A percentile compares a stretch with the other conserved stretches of the same genome.
These are phyloP conservation scores for Pterocarpus macrocarpus DNA, from an alignment of 306 rosid species.

Conservation along the genomic window DNA sequence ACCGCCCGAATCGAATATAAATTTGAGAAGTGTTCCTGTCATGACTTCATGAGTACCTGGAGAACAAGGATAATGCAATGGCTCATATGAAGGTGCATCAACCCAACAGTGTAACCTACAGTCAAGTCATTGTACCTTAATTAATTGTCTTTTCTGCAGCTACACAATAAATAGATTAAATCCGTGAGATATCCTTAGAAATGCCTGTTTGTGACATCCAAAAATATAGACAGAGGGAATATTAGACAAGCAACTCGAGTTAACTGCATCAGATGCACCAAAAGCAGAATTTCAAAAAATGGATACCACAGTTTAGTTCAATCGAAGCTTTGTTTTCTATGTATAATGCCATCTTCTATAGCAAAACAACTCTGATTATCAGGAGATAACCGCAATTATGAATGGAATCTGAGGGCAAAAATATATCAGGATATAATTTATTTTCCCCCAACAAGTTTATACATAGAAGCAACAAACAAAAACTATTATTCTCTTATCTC, in stretches of 20 bases:
- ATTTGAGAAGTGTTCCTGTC: not conserved
- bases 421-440: not conserved
- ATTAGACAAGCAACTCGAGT: not conserved
- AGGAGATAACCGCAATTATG: not conserved
- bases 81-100: not conserved
- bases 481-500: slow-evolving; percentile 36
- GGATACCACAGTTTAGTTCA: not conserved
- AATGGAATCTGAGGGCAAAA: not conserved
- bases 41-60: not conserved
- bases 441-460: slow-evolving; percentile 13
- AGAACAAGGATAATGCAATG: not conserved
- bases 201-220: not conserved
- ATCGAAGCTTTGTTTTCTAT: not conserved
- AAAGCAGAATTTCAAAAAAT: slow-evolving; percentile 2
- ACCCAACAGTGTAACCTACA: not conserved
- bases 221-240: not conserved
- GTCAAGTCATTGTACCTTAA: not conserved
- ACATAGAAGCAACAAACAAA: slow-evolving; percentile 11
- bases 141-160: slow-evolving; percentile 10
- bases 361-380: slow-evolving; percentile 2
- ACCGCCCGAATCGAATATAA: not conserved
- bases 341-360: not conserved
- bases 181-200: not conserved
- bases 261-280: slow-evolving; percentile 26
- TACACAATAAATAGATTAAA: not conserved